Base-by-base conservation (phyloP, 2,329 filamentous ascomycete species). In the Aureobasidium sp. region DNA sequence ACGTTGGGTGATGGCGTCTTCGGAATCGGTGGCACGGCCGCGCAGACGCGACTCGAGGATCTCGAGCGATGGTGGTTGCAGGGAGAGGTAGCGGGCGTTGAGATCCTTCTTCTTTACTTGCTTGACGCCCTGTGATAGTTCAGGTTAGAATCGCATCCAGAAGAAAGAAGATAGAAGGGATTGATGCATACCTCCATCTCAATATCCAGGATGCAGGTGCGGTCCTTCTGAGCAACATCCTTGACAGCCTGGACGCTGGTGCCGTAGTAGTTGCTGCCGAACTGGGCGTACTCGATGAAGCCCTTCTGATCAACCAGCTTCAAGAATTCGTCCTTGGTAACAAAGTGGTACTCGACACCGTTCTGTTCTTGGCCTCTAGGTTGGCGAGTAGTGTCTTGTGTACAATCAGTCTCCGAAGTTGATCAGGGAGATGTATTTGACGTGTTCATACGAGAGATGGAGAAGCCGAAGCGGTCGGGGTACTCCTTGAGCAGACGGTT, bases 261-360 rank as follows among this genome's bases (percentile, higher is more conserved):
- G 61, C 92, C 92, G 76, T 97, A 97, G 70, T 85, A 79, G 77
- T 97, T 96, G 60, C 85, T 86, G 44, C 91, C 86, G 73, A 96
- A 97, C 73, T 88, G 79, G 60, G 92, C 92, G 78, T 89, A 85
- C 80, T 97, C 92, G 64, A 96, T 87, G 75, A 97, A 96, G 11
- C 86, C 88, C 61, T 84, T 80, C 62, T 83, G 74, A n/a, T 75
- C 79, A 61, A 91, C 84, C 64, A 94, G 81, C 47, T 81, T 77
- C 70, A 85, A 77, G 71, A 96, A 96, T 3, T 81, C 79, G 10
- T 83, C 81, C 73, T 81, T 83, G 25, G 80, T 82, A 16, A 88
- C 84, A 70, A 88, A 96, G 79, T 91, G 84, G 80, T 97, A 97
- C 75, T 96, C 85, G 45, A 84, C 80, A 70, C 89, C 91, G 71